Evolutionary conservation across 2,329 filamentous ascomycete genomes (phyloP), one percentile per base, ranked within the genome.

Genomic region (Leptoxyphium fumago): DNA sequence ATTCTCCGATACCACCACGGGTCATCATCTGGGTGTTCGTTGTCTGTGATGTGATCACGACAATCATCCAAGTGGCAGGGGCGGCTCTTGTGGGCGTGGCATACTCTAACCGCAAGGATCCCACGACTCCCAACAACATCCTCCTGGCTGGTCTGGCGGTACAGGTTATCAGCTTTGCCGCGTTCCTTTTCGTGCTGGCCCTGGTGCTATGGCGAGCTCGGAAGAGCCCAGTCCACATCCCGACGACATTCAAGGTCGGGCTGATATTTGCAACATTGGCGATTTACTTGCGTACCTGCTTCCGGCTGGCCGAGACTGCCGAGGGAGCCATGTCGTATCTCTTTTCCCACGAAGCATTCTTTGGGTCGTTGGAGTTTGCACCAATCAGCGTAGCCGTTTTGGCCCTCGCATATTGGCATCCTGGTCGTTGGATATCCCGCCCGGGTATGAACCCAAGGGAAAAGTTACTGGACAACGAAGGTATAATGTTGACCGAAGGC

Each of bases 1-100:
- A 69, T 50, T 63, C 69, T 0, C 63, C 68, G 2, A 54, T 75
- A 3, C 61, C 63, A 1, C 68, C 71, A 0, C 66, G 64, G 42
- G 46, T 67, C 17, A 67, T 77, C 36, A 58, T 77, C 6, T 69
- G 64, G 61, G 66, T 72, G 51, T 77, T 77, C 53, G 69, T 78
- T 47, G 64, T 65, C 1, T 68, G 64, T 44, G 75, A 77, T 52
- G 67, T 71, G 39, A 59, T 77, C 13, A 67, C 70, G 0, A 77
- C 73, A 0, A 59, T 72, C 9, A 57, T 72, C 2, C 73, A 78
- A 52, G 64, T 77, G 41, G 59, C 67, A 1, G 74, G 74, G 29
- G 74, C 74, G 1, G 72, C 69, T 1, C 51, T 75, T 17, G 72
- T 77, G 40, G 74, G 74, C 5, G 60, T 63, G 10, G 65, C 64